Base-by-base conservation (phyloP, 208 protist genomes). In the Leishmania amazonensis region DNA sequence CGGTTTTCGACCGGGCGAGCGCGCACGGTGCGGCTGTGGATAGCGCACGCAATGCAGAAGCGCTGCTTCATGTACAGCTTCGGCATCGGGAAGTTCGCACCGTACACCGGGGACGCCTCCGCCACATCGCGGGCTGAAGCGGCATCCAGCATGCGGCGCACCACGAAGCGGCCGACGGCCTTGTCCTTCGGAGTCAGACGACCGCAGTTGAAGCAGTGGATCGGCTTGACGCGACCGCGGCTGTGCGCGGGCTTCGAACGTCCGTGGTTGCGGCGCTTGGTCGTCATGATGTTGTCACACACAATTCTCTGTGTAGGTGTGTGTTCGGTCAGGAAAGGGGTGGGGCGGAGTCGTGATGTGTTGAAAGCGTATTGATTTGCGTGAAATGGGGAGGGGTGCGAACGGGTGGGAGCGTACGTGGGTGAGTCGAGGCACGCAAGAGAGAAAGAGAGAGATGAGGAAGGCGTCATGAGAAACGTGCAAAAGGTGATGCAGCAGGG, bases 21-120 rank as follows among this genome's bases (percentile, higher is more conserved):
- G 79, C 96, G 98, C 70, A 99, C 99, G 49, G 99, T 96, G 84
- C 98, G 98, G 89, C 97, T 97, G 98, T 99, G 99, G 87, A 99
- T 99, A 81, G 99, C 99, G 96, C 99, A 99, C 40, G 99, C 99
- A 79, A 99, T 98, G 96, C 99, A 99, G 97, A 99, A 99, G 91
- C 99, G 96, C 89, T 99, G 91, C 97, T 99, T 99, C 89, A 99
- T 94, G 97, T 99, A 99, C 75, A 99, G 91, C 98, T 99, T 99
- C 78, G 99, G 99, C 85, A 99, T 96, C 78, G 90, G 89, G 90
- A 96, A 98, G 81, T 90, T 94, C 85, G 92, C 88, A 45, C 98
- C 92, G 86, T 98, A 98, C 79, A 99, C 84, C 68, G 89, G 94
- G 80, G 94, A 98, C 75, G 97, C 95, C 86, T 99, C 99, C 35